Evolutionary conservation across 192 early-diverging fungal genomes (phyloP).

Genomic region (Coemansia umbellata): DNA sequence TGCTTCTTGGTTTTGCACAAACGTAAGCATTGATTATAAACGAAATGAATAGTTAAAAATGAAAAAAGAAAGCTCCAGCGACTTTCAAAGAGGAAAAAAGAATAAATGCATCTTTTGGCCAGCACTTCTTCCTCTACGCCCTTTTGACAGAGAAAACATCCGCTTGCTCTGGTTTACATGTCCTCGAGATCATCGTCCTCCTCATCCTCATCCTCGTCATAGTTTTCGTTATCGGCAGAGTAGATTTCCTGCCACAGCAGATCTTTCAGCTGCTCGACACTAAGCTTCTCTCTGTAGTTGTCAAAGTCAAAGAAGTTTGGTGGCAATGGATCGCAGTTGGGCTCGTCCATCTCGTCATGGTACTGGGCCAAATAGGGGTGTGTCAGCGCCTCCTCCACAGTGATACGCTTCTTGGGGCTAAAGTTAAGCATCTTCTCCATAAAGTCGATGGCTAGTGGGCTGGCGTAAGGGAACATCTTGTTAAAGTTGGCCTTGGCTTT

Average conservation of each 20-base stretch:
- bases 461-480: slow-evolving; percentile 83
- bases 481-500: slow-evolving; percentile 78
- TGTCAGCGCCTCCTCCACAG: slow-evolving; percentile 81
- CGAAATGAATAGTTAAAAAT: neutral
- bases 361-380: slow-evolving; percentile 87
- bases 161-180: neutral
- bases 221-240: slow-evolving; percentile 26
- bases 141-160: neutral
- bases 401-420: slow-evolving; percentile 83
- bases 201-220: slow-evolving; percentile 19
- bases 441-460: slow-evolving; percentile 83
- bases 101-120: neutral
- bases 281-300: slow-evolving; percentile 76
- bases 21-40: neutral
- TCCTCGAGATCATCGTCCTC: slow-evolving; percentile 18
- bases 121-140: too few species aligned
- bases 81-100: slow-evolving; percentile 9
- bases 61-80: neutral
- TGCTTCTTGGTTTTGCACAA: neutral
- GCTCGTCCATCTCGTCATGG: slow-evolving; percentile 68
- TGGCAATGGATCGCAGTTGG: slow-evolving; percentile 67
- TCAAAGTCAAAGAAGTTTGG: slow-evolving; percentile 84
- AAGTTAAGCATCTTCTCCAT: slow-evolving; percentile 84
- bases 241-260: slow-evolving; percentile 49
- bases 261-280: slow-evolving; percentile 73